Evolutionary conservation across 805 yeast genomes (phyloP).

Genomic region (Suhomyces faveliae): DNA sequence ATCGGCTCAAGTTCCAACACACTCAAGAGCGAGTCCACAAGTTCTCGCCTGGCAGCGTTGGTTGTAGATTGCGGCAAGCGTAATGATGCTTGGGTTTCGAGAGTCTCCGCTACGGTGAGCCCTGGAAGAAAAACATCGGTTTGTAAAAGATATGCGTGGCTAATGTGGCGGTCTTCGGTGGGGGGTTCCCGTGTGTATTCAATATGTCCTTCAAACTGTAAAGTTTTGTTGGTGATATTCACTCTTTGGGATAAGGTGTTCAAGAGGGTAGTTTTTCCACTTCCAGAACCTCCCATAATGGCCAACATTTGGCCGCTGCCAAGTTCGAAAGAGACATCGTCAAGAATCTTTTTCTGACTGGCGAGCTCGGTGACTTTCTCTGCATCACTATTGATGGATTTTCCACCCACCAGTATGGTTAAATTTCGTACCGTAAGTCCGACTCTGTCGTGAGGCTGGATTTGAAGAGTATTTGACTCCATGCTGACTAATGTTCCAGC

Average conservation of each 20-base stretch:
- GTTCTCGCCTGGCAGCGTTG: constrained; percentile 38
- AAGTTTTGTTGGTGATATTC: constrained; percentile 36
- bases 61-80: constrained; percentile 52
- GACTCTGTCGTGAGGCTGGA: constrained; percentile 10
- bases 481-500: neutral
- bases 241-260: constrained; percentile 62
- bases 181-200: constrained; percentile 20
- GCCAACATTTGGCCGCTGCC: constrained; percentile 67
- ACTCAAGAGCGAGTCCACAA: constrained; percentile 59
- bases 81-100: constrained; percentile 68
- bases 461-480: constrained; percentile 4
- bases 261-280: constrained; percentile 79
- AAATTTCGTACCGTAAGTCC: constrained; percentile 11
- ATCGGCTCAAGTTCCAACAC: constrained; percentile 69
- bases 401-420: constrained; percentile 8
- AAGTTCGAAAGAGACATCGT: constrained; percentile 57
- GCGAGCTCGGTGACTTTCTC: neutral
- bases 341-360: constrained; percentile 21
- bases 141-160: constrained; percentile 68
- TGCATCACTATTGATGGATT: neutral
- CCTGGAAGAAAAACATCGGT: constrained; percentile 72
- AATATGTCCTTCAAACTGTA: constrained; percentile 44
- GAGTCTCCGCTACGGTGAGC: constrained; percentile 69
- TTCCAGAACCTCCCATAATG: constrained; percentile 84
- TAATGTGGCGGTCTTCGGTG: constrained; percentile 14